phyloP scores from a whole-genome alignment of 257 asterid genomes.

The Rauvolfia tetraphylla region DNA sequence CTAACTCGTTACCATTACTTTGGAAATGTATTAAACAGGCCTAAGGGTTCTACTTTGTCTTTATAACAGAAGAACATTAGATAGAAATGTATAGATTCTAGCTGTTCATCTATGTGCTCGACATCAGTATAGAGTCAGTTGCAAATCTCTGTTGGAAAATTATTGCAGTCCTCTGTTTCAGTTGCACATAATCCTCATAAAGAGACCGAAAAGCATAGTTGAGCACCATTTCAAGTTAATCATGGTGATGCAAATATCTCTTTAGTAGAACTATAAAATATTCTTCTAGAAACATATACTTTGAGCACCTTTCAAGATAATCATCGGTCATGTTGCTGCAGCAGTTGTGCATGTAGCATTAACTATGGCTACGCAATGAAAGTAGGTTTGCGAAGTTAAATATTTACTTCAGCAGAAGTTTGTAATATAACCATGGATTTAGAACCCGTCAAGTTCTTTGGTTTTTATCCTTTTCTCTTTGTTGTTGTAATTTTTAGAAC shows the following conservation, averaged over 20 bases:
- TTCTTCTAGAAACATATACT: not conserved
- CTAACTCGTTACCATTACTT: not conserved
- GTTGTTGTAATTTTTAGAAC: not conserved
- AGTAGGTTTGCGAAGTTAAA: not conserved
- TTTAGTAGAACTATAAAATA: not conserved
- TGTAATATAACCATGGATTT: not conserved
- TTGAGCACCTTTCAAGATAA: not conserved
- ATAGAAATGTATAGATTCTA: not conserved
- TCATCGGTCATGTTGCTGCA: not conserved
- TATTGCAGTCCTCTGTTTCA: not conserved
- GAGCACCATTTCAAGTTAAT: not conserved
- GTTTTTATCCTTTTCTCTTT: not conserved
- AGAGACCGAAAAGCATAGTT: not conserved
- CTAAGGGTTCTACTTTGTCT: not conserved
- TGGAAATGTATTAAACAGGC: not conserved
- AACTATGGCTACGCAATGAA: not conserved
- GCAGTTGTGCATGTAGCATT: too few relatives aligned
- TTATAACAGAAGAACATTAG: not conserved
- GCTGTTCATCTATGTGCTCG: not conserved
- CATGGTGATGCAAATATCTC: not conserved
- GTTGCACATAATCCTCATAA: not conserved
- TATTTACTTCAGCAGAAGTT: not conserved
- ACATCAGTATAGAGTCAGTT: not conserved
- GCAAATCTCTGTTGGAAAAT: not conserved
- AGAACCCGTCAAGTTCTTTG: not conserved